Evolutionary conservation across 169 alveolate species (phyloP), one percentile per base, ranked within the genome.

Genomic region (Babesia ovata): DNA sequence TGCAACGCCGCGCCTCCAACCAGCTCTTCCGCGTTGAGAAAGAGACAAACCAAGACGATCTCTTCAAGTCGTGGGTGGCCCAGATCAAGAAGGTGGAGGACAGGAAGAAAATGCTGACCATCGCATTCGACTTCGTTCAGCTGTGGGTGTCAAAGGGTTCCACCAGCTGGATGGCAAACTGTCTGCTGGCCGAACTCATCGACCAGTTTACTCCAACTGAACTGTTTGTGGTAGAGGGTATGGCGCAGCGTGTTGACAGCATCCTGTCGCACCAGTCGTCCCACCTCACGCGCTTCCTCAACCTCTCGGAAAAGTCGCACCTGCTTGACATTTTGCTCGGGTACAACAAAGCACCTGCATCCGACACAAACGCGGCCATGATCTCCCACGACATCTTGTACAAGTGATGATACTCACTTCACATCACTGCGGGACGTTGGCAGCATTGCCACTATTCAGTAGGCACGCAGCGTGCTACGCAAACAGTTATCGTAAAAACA

Each of bases 221-320:
- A n/a, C 61, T 83, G 39, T 56, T 74, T 22, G 60, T 71, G 42
- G 86, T 83, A 29, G 88, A 81, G 70, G 88, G 90, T 13, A 61
- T 83, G 73, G 53, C 70, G 26, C 52, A 73, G 24, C 66, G 85
- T 26, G 61, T 74, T 10, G 90, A 75, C 49, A 59, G 69, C 61
- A n/a, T 83, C n/a, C 77, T 75, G 21, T 14, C 60, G 45, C 76
- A 63, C 71, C 90, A 71, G 45, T 49, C 90, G 61, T 52, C 67
- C 53, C 90, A 83, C 66, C 70, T 65, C 52, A 75, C 63, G 16
- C 73, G 90, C 24, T 50, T 83, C 48, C 14, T 65, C 24, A 65
- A 57, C 71, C 75, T 83, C 26, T 46, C 66, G 62, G 90, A 83
- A 63, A 83, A 83, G 39, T 63, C 90, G 49, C 76, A 75, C 63